Conservation (phyloP, 2,329 filamentous ascomycete species). For the Periconia sp. region DNA sequence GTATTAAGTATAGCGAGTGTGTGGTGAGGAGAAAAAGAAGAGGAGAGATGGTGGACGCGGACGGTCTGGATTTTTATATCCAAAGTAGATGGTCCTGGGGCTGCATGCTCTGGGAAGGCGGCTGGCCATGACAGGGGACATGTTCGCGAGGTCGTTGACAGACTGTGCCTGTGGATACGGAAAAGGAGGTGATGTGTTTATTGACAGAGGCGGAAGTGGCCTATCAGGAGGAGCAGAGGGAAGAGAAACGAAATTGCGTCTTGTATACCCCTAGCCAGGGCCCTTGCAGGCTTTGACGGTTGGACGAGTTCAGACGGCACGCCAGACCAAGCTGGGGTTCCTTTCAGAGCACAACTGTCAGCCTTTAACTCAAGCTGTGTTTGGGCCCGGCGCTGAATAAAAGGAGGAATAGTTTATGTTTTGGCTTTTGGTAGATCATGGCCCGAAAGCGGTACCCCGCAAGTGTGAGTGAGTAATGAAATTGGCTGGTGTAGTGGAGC, state of each 20-base stretch:
- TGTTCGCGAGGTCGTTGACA: constrained; percentile 26
- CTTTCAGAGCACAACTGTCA: constrained; percentile 16
- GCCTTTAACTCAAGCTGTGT: constrained; percentile 8
- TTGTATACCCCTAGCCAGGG: constrained; percentile 32
- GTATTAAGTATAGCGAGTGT: constrained; percentile 41
- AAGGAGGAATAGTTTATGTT: background rate
- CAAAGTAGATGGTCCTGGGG: constrained; percentile 26
- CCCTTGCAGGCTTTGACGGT: constrained; percentile 33
- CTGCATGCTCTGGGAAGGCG: constrained; percentile 16
- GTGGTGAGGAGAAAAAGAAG: constrained; percentile 33
- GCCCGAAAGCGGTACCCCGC: background rate
- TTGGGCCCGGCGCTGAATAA: constrained; percentile 9
- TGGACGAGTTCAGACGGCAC: constrained; percentile 13
- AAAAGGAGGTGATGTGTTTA: constrained; percentile 39
- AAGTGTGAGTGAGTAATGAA: background rate
- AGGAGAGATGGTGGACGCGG: constrained; percentile 11
- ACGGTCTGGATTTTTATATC: constrained; percentile 38
- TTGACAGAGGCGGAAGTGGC: constrained; percentile 26
- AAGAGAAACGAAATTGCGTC: constrained; percentile 36
- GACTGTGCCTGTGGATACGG: constrained; percentile 25
- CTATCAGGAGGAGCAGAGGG: constrained; percentile 23
- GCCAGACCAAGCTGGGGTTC: constrained; percentile 17
- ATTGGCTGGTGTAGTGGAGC: no score
- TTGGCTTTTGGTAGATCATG: background rate
- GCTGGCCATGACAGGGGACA: constrained; percentile 28